Evolutionary conservation across 1,139 yeast species (phyloP), one percentile per base, ranked within the genome.

Genomic region (Lodderomyces margitis): DNA sequence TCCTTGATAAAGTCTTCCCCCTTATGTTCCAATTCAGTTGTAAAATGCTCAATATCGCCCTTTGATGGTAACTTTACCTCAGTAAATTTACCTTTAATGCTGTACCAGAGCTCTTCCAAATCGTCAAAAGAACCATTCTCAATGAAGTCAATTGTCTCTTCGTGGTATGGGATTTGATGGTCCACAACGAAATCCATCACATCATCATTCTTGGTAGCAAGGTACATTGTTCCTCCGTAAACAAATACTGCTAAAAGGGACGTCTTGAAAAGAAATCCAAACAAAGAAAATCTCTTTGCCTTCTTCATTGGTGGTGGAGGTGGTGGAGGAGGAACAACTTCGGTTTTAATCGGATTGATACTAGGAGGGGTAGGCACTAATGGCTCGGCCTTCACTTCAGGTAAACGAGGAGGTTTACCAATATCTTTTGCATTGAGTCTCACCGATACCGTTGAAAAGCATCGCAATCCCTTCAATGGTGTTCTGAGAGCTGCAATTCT

Each of bases 181-280:
- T 72, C 77, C 43, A 70, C 64, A 34, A 72, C 74, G 48, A 69
- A 70, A 52, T 72, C 76, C 70, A 70, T 61, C 14, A 71, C 75
- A 38, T 58, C 58, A 41, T 71, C 75, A 50, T 66, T 70, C 53
- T 70, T 72, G 43, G 76, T 70, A 45, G 78, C 76, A 28, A 53
- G 67, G 47, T 54, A 72, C 46, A 72, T 57, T 8, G 72, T 61
- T 9, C 69, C 68, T 4, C 74, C 75, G 45, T 72, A 72, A 6
- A 56, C 59, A 14, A 60, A 56, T 5, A 66, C 52, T 2, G 66
- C 62, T 20, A 61, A 44, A 7, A 67, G 45, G 11, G 66, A 51
- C 15, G 70, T 54, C 39, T 61, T 62, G 50, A 70, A 55, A 34
- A 72, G 51, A 38, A 68, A 61, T 7, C 62, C 58, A 32, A 60